These are phyloP conservation scores for Pythium sukuiense DNA, from an alignment of 352 stramenopile species.

Conservation along the genomic window DNA sequence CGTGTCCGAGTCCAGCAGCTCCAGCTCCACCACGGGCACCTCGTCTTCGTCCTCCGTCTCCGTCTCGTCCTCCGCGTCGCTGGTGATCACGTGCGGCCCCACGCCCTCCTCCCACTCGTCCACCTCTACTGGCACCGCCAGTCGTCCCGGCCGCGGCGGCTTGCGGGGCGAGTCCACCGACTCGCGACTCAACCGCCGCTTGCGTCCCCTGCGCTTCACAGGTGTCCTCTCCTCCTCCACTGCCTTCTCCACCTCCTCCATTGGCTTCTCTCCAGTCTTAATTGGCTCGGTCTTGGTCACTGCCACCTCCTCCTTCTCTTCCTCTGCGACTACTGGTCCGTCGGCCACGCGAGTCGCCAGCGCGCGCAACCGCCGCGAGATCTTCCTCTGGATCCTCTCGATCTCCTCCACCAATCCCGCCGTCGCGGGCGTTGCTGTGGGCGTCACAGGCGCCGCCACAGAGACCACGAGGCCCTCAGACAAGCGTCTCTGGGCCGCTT, in stretches of 20 bases:
- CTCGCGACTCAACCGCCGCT: constrained; percentile 9
- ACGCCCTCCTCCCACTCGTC: no score
- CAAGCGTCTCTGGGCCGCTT: constrained; percentile 11
- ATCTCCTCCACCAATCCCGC: constrained; percentile 11
- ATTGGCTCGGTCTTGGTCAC: neutral
- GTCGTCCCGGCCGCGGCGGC: constrained; percentile 13
- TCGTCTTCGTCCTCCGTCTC: constrained; percentile 18
- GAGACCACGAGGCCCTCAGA: no score
- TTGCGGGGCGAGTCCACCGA: constrained; percentile 19
- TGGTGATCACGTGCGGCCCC: no score
- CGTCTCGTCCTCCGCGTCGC: neutral
- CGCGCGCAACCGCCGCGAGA: neutral
- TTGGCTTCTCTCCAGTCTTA: neutral
- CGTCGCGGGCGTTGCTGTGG: neutral
- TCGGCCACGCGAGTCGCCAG: neutral
- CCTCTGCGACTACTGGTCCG: neutral
- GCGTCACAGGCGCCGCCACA: neutral
- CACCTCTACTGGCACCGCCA: constrained; percentile 3
- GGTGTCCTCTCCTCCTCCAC: neutral
- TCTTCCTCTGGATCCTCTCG: neutral
- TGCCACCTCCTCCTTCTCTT: neutral
- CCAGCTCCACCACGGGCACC: constrained; percentile 13
- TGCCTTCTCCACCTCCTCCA: neutral
- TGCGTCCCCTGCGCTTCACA: neutral
- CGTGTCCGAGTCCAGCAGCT: constrained; percentile 12